Evolutionary conservation across 2,329 filamentous ascomycete genomes (phyloP), one percentile per base, ranked within the genome.

Genomic region (Furcasterigmium sp.): DNA sequence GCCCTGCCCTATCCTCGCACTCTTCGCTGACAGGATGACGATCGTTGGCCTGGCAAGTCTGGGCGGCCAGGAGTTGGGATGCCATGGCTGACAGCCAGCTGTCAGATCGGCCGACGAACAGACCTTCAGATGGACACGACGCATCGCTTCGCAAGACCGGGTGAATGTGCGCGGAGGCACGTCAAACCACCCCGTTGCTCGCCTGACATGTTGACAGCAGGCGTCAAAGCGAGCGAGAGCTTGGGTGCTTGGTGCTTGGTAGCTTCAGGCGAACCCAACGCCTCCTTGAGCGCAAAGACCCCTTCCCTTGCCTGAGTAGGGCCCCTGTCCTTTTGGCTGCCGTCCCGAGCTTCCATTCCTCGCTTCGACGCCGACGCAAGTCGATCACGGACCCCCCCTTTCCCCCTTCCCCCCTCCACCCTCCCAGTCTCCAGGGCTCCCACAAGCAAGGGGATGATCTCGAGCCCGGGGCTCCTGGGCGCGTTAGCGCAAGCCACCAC

Each of bases 321-420:
- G 18, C 36, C 21, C 28, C 40, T 32, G 39, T 34, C 35, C 44
- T 46, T 25, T 37, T 41, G 41, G 41, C 44, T 49, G 19, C 18
- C 39, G 10, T 39, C 43, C 36, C 35, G 36, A 36, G 28, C 37
- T 39, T 39, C 37, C 23, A 39, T 39, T 43, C 40, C 41, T 45
- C 39, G 43, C 43, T 39, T 39, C 39, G 26, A 43, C 36, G 26
- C 37, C 39, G 26, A 43, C 36, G 26, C 37, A 46, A 41, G 48
- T 48, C 48, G 48, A 50, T 50, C 48, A 48, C 48, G 42, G 46
- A 49, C 48, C 48, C 46, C 23, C 28, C 17, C 38, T n/a, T n/a
- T n/a, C n/a, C 28, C 23, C 20, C 36, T 37, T 37, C 18, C 25
- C n/a, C n/a, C 48, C 48, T 44, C 23, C 28, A 10, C 38, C n/a